Evolutionary conservation across 495 filamentous ascomycete genomes (phyloP).

Genomic region (Sphaerosporella brunnea): DNA sequence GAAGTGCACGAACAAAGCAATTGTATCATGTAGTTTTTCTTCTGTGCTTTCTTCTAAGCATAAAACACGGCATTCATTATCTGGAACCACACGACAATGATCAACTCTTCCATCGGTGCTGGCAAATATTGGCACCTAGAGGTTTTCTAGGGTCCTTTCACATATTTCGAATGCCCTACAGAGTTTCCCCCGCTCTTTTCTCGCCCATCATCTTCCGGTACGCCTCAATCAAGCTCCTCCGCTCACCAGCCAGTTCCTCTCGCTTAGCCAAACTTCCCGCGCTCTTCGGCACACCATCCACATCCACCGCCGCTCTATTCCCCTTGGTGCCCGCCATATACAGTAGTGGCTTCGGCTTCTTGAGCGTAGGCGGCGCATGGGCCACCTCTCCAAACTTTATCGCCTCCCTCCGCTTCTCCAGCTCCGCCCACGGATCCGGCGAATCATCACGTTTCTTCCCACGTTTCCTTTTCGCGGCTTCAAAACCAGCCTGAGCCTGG

Average conservation of each 20-base stretch:
- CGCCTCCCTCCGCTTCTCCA: conserved; percentile 43
- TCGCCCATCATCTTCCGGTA: conserved; percentile 67
- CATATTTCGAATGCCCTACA: no score
- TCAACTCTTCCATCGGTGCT: no score
- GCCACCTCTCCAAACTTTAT: conserved; percentile 61
- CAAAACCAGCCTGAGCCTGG: conserved; percentile 50
- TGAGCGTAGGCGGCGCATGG: conserved; percentile 61
- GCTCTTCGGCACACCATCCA: conserved; percentile 54
- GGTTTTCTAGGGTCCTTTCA: no score
- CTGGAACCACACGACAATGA: no score
- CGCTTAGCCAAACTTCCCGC: conserved; percentile 64
- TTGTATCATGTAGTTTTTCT: no score
- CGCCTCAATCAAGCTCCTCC: conserved; percentile 59
- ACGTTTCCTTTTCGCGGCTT: conserved; percentile 25
- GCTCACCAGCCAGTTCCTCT: conserved; percentile 61
- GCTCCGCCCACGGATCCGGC: conserved; percentile 62
- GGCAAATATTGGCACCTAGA: no score
- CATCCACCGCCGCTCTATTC: conserved; percentile 39
- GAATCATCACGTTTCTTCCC: conserved; percentile 10
- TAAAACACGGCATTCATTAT: no score
- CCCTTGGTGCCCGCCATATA: conserved; percentile 41
- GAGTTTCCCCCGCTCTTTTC: conserved; percentile 30
- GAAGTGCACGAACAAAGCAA: no score
- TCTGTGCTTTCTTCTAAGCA: no score
- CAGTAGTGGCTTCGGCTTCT: conserved; percentile 47